Conservation (phyloP, 1,139 yeast genomes). For the Scheffersomyces illinoinensis region DNA sequence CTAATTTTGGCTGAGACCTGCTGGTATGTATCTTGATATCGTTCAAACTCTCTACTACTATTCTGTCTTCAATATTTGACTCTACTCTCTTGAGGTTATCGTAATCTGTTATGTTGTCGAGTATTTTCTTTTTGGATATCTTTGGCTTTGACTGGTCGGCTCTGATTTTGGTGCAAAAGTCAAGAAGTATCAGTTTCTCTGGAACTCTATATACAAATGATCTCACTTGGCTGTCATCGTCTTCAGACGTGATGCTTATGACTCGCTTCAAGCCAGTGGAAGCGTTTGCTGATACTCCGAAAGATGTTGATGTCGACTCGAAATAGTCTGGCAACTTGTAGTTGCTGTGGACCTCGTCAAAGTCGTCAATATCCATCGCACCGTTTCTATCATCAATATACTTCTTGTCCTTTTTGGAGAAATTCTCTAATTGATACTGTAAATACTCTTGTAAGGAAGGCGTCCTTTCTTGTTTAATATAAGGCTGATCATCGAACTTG, state of each 20-base stretch:
- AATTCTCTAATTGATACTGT: constrained; percentile 28
- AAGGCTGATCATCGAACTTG: constrained; percentile 70
- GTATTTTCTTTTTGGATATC: constrained; percentile 23
- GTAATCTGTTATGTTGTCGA: constrained; percentile 26
- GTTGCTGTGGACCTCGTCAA: constrained; percentile 17
- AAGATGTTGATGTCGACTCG: constrained; percentile 32
- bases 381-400: constrained; percentile 15
- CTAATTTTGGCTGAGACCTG: constrained; percentile 12
- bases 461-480: constrained; percentile 21
- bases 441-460: constrained; percentile 34
- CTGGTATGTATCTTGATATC: constrained; percentile 10
- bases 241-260: constrained; percentile 35
- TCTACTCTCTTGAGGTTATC: constrained; percentile 17
- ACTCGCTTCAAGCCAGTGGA: constrained; percentile 36
- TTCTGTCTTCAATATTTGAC: constrained; percentile 21
- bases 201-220: constrained; percentile 65
- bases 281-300: constrained; percentile 49
- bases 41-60: constrained; percentile 26
- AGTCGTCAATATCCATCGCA: constrained; percentile 14
- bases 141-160: constrained; percentile 25
- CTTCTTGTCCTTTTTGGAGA: constrained; percentile 23
- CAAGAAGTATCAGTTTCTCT: constrained; percentile 71
- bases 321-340: constrained; percentile 49
- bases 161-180: constrained; percentile 60
- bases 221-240: constrained; percentile 23